Evolutionary conservation across 2,329 filamentous ascomycete species (phyloP), one percentile per base, ranked within the genome.

Genomic region (Metarhizium robertsii): DNA sequence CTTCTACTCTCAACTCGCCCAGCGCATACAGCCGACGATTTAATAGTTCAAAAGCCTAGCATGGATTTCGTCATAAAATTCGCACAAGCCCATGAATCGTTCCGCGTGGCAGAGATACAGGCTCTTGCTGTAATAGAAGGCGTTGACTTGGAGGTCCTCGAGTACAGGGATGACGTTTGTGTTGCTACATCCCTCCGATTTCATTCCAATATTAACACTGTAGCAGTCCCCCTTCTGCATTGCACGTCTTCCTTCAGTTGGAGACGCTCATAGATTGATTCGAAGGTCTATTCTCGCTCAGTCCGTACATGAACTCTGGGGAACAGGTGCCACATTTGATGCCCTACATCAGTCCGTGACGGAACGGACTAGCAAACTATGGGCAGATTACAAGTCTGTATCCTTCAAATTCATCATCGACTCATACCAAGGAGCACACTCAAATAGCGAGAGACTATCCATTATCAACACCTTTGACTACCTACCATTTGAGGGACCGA

Each of bases 281-380:
- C 75, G 78, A 52, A 86, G 92, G 59, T 90, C 89, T 50, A 88
- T 97, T 61, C 79, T 97, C 52, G 83, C 84, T 29, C 88, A 91
- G 71, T 85, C 83, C 49, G 88, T 97, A 61, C 89, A 94, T 73
- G 90, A 95, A 67, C 81, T 96, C 59, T 97, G 94, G 92, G 92
- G 88, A 18, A 74, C 76, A 40, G 92, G 87, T 14, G 64, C 73
- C 11, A 84, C 78, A 49, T 86, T 95, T 64, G 73, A 83, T 2
- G 75, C 79, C 48, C 77, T 96, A 2, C 90, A 95, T 66, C 71
- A 74, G 49, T 79, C 83, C 54, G 77, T 95, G 56, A 79, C 76
- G 59, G 66, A 66, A 7, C 74, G 75, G 43, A 87, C 88, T 0
- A 64, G 78, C 3, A 73, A 83, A 54, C 74, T 84, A 57, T 96